A percentile compares a stretch with the other conserved stretches of the same genome.
Evolutionary conservation across 805 yeast species (phyloP).

Genomic region (Lipomyces starkeyi): DNA sequence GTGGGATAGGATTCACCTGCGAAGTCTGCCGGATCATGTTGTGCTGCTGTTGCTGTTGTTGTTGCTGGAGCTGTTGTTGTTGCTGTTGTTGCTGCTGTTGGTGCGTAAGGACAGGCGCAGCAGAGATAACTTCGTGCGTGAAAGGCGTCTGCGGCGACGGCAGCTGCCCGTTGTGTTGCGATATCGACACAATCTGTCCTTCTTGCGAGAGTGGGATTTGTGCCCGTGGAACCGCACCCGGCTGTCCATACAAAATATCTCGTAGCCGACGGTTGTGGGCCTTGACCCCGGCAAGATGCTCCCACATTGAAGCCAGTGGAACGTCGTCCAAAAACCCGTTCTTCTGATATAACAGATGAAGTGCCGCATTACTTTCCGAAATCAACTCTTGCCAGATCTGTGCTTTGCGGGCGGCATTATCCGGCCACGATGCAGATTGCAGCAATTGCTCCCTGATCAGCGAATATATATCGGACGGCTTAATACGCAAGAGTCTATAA

Average conservation of each 20-base stretch:
- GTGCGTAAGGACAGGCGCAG: slow-evolving; percentile 1
- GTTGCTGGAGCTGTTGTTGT: background rate
- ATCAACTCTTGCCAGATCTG: slow-evolving; percentile 32
- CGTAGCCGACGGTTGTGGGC: slow-evolving; percentile 26
- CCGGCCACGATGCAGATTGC: slow-evolving; percentile 28
- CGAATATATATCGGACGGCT: slow-evolving; percentile 22
- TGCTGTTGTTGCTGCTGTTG: slow-evolving; percentile 3
- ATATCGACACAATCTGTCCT: background rate
- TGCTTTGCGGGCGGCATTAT: slow-evolving; percentile 15
- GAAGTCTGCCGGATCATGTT: slow-evolving; percentile 4
- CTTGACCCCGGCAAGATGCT: slow-evolving; percentile 28
- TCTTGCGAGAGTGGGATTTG: background rate
- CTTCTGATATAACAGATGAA: slow-evolving; percentile 25
- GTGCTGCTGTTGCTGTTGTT: background rate
- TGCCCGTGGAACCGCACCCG: background rate
- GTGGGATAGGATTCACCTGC: slow-evolving; percentile 1
- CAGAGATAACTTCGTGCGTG: background rate
- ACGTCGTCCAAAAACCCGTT: slow-evolving; percentile 25
- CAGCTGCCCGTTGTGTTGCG: slow-evolving; percentile 1
- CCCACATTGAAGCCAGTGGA: slow-evolving; percentile 28
- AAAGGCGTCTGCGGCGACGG: background rate
- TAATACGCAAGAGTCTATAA: slow-evolving; percentile 14
- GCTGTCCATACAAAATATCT: slow-evolving; percentile 15
- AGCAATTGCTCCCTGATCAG: slow-evolving; percentile 21
- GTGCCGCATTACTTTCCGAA: slow-evolving; percentile 22